phyloP scores from a whole-genome alignment of 164 flowering plant genomes.

The Magnolia kwangsiensis region DNA sequence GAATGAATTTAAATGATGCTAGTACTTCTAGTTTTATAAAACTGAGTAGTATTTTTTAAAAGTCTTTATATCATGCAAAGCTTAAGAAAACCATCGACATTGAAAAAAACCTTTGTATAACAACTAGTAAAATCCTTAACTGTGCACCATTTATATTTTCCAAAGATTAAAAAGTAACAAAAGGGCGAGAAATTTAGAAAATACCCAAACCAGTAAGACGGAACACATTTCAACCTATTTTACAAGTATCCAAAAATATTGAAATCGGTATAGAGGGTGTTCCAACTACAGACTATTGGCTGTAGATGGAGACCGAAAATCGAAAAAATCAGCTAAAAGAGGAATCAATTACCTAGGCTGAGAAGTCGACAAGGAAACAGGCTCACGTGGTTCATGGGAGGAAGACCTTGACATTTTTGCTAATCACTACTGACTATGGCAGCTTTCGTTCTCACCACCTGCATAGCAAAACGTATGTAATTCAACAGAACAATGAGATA shows the following conservation, averaged over 20 bases:
- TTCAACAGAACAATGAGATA: background rate
- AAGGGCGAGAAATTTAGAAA: background rate
- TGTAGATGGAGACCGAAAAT: background rate
- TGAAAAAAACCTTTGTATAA: background rate
- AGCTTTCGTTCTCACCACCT: conserved; percentile 23
- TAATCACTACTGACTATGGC: conserved; percentile 13
- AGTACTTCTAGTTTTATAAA: too few species aligned
- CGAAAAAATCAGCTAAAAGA: background rate
- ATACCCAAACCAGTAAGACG: background rate
- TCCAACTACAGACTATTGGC: background rate
- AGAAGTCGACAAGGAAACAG: conserved; percentile 26
- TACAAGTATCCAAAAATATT: background rate
- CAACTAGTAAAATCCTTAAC: background rate
- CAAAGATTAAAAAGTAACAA: background rate
- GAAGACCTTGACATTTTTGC: conserved; percentile 56
- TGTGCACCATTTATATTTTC: background rate
- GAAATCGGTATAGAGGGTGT: background rate
- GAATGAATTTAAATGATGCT: too few species aligned
- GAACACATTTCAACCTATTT: background rate
- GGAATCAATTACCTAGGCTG: conserved; percentile 15
- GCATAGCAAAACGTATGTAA: conserved; percentile 6
- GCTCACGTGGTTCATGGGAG: conserved; percentile 33
- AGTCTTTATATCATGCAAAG: background rate
- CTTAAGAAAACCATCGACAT: background rate
- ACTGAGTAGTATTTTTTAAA: background rate